Evolutionary conservation across 2,329 filamentous ascomycete species (phyloP), one percentile per base, ranked within the genome.

Genomic region (Phialocephala sp.): DNA sequence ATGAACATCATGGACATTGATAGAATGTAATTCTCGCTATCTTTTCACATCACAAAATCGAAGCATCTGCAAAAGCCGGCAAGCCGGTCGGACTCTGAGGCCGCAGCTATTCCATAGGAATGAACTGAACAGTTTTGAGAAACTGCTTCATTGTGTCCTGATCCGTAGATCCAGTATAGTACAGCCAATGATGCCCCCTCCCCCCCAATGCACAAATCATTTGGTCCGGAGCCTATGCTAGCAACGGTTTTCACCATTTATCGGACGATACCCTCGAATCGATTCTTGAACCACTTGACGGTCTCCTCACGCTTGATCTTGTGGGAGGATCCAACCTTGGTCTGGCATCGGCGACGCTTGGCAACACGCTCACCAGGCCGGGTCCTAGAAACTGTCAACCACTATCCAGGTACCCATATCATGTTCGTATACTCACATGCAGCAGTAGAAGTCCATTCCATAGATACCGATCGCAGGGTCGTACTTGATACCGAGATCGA

Each of bases 391-490:
- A 20, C 63, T 52, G 59, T 69, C 64, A 72, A 58, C 35, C 35
- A 35, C 55, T 37, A 43, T 43, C 20, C 62, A 50, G 22, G 36
- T 43, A 59, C n/a, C n/a, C n/a, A 8, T 55, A 24, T 24, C 12
- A 56, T 55, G 35, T 60, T 24, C n/a, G 24, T 66, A 62, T 60
- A 86, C 86, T 83, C 77, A 89, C 95, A 99, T 99, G 93, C 94
- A 98, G 92, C 91, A 94, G 91, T 97, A 99, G 87, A 99, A 99
- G 87, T 99, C 95, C 95, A 99, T 99, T 82, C 95, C 94, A 88
- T 97, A 97, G 83, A 97, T 97, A 90, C 94, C 94, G 77, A 97
- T 97, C 72, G 88, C 91, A 73, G 94, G 94, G 86, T 97, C 94
- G 87, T 97, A 97, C 91, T 99, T 99, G 92, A 99, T 99, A 80